phyloP scores from a whole-genome alignment of 441 rosid species.

The Biscutella laevigata region DNA sequence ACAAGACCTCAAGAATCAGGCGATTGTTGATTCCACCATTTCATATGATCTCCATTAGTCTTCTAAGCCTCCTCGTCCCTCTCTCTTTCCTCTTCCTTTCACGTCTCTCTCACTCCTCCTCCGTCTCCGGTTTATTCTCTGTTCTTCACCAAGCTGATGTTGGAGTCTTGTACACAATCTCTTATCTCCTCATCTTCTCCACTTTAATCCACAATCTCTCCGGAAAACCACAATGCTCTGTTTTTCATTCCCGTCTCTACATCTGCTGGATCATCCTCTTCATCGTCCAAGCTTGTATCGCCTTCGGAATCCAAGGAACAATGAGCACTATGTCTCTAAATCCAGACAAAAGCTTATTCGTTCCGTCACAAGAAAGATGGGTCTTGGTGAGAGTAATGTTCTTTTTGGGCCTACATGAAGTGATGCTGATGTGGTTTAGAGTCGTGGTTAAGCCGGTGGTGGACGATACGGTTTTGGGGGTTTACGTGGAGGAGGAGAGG shows the following conservation, averaged over 20 bases:
- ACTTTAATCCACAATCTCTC: conserved; percentile 51
- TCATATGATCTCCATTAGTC: conserved; percentile 41
- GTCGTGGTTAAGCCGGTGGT: conserved; percentile 65
- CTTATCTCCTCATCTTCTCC: conserved; percentile 35
- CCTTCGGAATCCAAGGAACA: conserved; percentile 49
- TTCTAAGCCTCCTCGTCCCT: conserved; percentile 61
- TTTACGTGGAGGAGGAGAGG: conserved; percentile 30
- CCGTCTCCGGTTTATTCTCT: conserved; percentile 20
- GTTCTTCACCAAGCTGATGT: conserved; percentile 25
- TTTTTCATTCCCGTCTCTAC: conserved; percentile 32
- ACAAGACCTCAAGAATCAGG: conserved; percentile 10
- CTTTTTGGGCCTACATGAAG: conserved; percentile 72
- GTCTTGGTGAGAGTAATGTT: conserved; percentile 38
- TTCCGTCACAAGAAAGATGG: conserved; percentile 30
- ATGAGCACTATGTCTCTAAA: conserved; percentile 29
- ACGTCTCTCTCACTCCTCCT: conserved; percentile 43
- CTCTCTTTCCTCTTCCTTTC: conserved; percentile 72
- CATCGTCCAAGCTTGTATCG: conserved; percentile 44
- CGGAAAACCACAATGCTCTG: conserved; percentile 26
- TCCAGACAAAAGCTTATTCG: neutral
- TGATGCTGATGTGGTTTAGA: conserved; percentile 58
- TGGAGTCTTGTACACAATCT: conserved; percentile 35
- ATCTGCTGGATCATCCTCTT: conserved; percentile 56
- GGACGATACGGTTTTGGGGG: conserved; percentile 52
- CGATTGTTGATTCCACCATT: conserved; percentile 28